A percentile compares a stretch with the other conserved stretches of the same genome.
phyloP scores from a whole-genome alignment of 2,329 filamentous ascomycete species.

The Gaeumannomyces sp. region DNA sequence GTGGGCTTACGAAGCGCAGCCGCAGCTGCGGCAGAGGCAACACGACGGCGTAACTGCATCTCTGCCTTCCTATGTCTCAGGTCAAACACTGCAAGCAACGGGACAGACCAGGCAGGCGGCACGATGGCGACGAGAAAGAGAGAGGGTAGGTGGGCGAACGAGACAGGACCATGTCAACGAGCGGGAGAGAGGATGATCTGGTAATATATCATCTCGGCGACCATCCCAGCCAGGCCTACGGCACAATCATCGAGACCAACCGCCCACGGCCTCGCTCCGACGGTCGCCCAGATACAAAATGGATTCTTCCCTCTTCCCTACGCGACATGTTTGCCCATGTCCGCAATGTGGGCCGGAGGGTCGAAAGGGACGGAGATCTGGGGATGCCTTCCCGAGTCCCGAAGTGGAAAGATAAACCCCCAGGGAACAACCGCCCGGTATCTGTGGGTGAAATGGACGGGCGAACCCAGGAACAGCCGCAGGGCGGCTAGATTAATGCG shows the following conservation, averaged over 20 bases:
- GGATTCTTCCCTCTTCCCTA: neutral
- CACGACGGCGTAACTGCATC: conserved; percentile 8
- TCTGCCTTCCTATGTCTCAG: neutral
- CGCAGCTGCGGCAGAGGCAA: conserved; percentile 12
- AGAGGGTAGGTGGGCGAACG: neutral
- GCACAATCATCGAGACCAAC: neutral
- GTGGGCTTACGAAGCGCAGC: conserved; percentile 11
- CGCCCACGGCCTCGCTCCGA: no score
- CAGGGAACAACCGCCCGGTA: neutral
- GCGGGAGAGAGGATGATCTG: neutral
- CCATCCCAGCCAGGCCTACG: neutral
- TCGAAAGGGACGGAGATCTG: conserved; percentile 4
- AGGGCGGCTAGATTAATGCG: conserved; percentile 5
- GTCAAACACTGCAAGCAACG: neutral
- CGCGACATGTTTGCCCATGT: neutral
- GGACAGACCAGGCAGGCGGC: neutral
- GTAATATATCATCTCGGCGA: neutral
- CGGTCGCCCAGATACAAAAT: neutral
- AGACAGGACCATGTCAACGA: neutral
- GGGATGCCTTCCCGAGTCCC: conserved; percentile 4
- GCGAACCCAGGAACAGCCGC: conserved; percentile 4
- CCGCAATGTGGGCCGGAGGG: conserved; percentile 4
- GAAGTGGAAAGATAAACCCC: neutral
- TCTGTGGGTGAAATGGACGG: conserved; percentile 6
- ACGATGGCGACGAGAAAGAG: neutral